Evolutionary conservation across 768 basidiomycete species (phyloP), one percentile per base, ranked within the genome.

Genomic region (Gautieria morchelliformis): DNA sequence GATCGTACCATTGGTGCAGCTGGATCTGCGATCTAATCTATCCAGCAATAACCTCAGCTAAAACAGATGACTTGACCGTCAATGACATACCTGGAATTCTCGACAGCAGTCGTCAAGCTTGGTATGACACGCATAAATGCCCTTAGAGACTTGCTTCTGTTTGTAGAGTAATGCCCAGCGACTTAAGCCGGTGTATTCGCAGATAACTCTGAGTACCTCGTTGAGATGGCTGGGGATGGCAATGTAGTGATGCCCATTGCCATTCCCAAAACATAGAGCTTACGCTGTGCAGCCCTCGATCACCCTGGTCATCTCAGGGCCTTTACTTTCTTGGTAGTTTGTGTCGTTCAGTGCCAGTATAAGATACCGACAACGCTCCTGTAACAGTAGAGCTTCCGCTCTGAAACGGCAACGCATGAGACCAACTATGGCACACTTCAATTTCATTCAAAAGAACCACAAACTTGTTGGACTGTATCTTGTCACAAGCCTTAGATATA

Each of bases 391-490:
- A 37, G 77, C 71, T 37, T 75, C 73, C 52, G 71, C 61, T 60
- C 80, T 80, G 53, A n/a, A 20, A 37, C 5, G 35, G 2, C 35
- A 42, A 47, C 10, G n/a, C 11, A 27, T 24, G 19, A 33, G 12
- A n/a, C 60, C 65, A 20, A 32, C 22, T 35, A 15, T 15, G n/a
- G 17, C n/a, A 52, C 15, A 40, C 22, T 17, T 8, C 39, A 53
- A 8, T 12, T n/a, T 27, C 27, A 27, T 27, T 27, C 3, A 27
- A 27, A 27, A 41, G 32, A n/a, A 30, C 6, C 6, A 24, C 61
- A 65, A 20, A 79, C 81, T 71, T 74, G 64, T 83, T 83, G 2
- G 70, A 67, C 2, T 69, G 60, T 10, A 81, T 77, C 61, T 76
- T 75, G 42, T 75, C 72, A 63, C 79, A 75, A 32, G 78, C 67